Evolutionary conservation across 345 rosid genomes (phyloP), one percentile per base, ranked within the genome.

Genomic region (Murraya paniculata): DNA sequence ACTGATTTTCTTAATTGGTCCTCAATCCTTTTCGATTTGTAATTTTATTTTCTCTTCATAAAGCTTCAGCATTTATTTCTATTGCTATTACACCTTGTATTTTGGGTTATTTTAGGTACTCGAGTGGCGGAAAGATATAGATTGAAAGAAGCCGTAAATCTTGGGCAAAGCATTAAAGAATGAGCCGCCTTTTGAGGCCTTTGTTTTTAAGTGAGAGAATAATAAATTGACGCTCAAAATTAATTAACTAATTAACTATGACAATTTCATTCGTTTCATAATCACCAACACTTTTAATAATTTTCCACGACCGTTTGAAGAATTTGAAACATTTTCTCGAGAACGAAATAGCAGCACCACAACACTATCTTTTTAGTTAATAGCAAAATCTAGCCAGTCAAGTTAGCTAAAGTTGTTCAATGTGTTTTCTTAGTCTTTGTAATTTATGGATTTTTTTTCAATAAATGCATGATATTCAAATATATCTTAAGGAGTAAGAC

Each of bases 81-180:
- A 31, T 64, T 64, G 68, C 19, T 33, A 68, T 39, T 68, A 13
- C 21, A 39, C n/a, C 70, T 41, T 39, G 30, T 67, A 39, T 11
- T 41, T 24, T 2, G 4, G 9, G 31, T 39, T 28, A 68, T 68
- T 39, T 50, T 18, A 35, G 2, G n/a, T 18, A 33, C 21, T 33
- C 36, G 48, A 65, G 69, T 65, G 69, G 38, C 5, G 21, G 27
- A 38, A 27, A 36, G 30, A 72, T 13, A 27, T 59, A 38, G 67
- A 73, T 38, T 58, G 64, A 60, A 74, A 74, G 59, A 68, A 28
- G 58, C 66, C 58, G 66, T 39, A 74, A 61, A 38, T 74, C 58
- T 61, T 61, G 68, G 58, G 16, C 62, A 74, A 39, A 41, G 45
- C 18, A 74, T 61, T 60, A 7, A 39, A 73, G 38, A 60, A 13